phyloP scores from a whole-genome alignment of 1,284 basidiomycete species.

The Ustilago lituana region DNA sequence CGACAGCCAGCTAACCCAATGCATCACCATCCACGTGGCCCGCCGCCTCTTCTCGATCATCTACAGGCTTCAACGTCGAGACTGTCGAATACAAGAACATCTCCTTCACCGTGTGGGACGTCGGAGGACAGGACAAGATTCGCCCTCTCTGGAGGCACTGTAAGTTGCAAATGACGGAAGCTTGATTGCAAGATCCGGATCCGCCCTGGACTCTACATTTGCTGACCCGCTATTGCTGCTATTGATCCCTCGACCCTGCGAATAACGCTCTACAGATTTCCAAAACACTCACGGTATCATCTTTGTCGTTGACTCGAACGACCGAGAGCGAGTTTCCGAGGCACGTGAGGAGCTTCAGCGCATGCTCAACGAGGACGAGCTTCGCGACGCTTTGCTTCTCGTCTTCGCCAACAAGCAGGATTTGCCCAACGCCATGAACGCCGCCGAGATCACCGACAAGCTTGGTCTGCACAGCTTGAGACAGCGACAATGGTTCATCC shows the following conservation, averaged over 20 bases:
- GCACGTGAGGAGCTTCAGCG: conserved; percentile 99
- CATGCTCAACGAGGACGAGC: conserved; percentile 99
- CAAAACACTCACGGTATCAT: conserved; percentile 99
- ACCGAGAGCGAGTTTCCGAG: conserved; percentile 98
- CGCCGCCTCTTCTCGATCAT: not conserved
- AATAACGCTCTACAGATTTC: conserved; percentile 76
- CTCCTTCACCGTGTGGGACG: conserved; percentile 99
- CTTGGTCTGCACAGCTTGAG: conserved; percentile 96
- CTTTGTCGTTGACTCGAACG: conserved; percentile 99
- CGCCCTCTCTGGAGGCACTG: conserved; percentile 99
- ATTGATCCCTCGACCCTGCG: no score
- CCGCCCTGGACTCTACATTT: not conserved
- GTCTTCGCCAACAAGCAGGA: conserved; percentile 99
- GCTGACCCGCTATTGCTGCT: not conserved
- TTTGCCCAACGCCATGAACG: conserved; percentile 98
- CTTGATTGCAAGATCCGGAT: no score
- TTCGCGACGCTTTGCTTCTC: conserved; percentile 95
- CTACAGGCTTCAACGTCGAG: conserved; percentile 79
- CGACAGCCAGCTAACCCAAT: not conserved
- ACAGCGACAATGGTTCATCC: conserved; percentile 88
- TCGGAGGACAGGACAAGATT: conserved; percentile 77
- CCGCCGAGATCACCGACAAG: conserved; percentile 99
- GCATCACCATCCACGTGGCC: not conserved
- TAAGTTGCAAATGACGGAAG: conserved; percentile 74
- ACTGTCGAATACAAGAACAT: conserved; percentile 99